Percentiles rank a stretch among this genome's conserved stretches.
Evolutionary conservation across 768 basidiomycete genomes (phyloP).

Genomic region (Lentinula edodes): DNA sequence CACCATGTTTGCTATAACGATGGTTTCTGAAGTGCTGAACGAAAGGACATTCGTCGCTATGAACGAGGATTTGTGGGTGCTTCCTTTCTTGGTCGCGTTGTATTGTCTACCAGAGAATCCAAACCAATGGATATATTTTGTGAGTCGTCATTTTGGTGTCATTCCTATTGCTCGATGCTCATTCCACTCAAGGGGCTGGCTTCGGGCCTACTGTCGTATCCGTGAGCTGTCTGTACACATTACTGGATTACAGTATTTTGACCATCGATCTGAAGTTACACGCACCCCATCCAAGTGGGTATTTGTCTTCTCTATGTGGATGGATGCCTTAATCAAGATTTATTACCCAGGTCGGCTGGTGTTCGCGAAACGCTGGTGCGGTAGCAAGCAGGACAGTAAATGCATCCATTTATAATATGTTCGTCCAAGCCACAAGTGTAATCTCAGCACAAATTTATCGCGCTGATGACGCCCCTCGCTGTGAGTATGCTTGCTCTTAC

Average conservation of each 20-base stretch:
- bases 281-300: constrained; percentile 43
- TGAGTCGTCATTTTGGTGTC: constrained; percentile 18
- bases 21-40: constrained; percentile 47
- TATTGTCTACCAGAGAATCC: constrained; percentile 42
- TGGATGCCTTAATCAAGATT: not conserved
- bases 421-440: constrained; percentile 37
- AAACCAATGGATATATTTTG: constrained; percentile 51
- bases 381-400: constrained; percentile 58
- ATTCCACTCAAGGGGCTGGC: constrained; percentile 27
- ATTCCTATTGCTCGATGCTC: not conserved
- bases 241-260: constrained; percentile 13
- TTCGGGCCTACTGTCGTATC: constrained; percentile 39
- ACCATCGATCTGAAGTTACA: constrained; percentile 23
- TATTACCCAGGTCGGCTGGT: constrained; percentile 40
- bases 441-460: constrained; percentile 56
- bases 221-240: constrained; percentile 23
- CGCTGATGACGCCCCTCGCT: constrained; percentile 49
- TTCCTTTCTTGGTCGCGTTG: constrained; percentile 56
- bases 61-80: constrained; percentile 50
- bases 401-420: constrained; percentile 57
- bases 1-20: constrained; percentile 43
- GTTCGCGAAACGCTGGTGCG: constrained; percentile 53
- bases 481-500: constrained; percentile 23
- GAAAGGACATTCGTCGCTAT: constrained; percentile 51
- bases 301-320: not conserved